A percentile compares a stretch with the other conserved stretches of the same genome.
phyloP scores from a whole-genome alignment of 495 filamentous ascomycete genomes.

The Hypoxylon intermedium region DNA sequence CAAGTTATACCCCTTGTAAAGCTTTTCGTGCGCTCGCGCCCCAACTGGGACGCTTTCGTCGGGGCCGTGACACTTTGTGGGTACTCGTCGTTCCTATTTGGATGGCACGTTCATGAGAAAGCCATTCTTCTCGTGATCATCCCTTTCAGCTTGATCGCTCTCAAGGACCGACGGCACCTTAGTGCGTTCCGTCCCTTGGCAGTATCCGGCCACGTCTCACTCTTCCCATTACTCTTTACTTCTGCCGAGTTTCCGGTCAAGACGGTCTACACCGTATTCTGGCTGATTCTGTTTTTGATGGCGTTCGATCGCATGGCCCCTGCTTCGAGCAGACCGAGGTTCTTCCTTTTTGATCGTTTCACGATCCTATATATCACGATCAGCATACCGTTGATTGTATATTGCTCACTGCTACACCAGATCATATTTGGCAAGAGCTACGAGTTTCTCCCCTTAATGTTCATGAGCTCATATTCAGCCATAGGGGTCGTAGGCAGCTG shows the following conservation, averaged over 20 bases:
- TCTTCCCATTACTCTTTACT: constrained; percentile 94
- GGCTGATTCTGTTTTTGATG: constrained; percentile 85
- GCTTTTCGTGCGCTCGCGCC: constrained; percentile 77
- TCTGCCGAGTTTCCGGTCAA: constrained; percentile 91
- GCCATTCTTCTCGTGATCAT: constrained; percentile 93
- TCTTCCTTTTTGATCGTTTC: constrained; percentile 90
- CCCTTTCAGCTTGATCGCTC: constrained; percentile 91
- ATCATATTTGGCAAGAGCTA: constrained; percentile 81
- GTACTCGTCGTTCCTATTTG: constrained; percentile 95
- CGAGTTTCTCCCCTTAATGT: constrained; percentile 95
- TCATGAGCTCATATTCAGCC: constrained; percentile 93
- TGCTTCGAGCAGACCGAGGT: constrained; percentile 71
- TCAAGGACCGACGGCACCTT: constrained; percentile 89
- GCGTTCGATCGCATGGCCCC: constrained; percentile 88
- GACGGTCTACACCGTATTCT: constrained; percentile 89
- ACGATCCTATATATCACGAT: constrained; percentile 86
- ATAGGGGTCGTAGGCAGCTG: constrained; percentile 96
- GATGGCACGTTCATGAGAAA: constrained; percentile 99
- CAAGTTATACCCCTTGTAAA: constrained; percentile 82
- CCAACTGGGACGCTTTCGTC: constrained; percentile 86
- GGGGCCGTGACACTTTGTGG: constrained; percentile 92
- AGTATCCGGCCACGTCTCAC: constrained; percentile 91
- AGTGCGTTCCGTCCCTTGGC: constrained; percentile 90
- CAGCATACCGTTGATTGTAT: constrained; percentile 86
- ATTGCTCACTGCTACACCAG: constrained; percentile 84